These are phyloP conservation scores for Phytophthora sp. DNA, from an alignment of 352 stramenopile species.

Conservation along the genomic window DNA sequence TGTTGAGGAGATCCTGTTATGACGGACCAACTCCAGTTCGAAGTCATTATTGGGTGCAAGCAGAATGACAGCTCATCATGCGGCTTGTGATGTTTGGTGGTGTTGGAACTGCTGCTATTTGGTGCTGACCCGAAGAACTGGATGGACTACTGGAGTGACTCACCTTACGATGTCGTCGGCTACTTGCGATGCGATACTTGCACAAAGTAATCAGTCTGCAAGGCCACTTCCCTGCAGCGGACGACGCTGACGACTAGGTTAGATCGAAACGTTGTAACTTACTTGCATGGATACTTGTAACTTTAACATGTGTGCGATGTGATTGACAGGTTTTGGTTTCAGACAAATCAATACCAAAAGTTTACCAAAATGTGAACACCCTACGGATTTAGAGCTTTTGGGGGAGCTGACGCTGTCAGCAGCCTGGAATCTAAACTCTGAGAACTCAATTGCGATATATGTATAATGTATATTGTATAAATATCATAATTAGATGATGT, in stretches of 20 bases:
- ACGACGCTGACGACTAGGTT: neutral
- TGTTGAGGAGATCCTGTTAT: neutral
- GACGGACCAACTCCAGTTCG: conserved; percentile 4
- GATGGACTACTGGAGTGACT: conserved; percentile 10
- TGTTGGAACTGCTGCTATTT: conserved; percentile 17
- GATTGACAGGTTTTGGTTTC: neutral
- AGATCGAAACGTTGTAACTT: neutral
- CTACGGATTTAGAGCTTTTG: conserved; percentile 2
- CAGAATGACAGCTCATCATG: conserved; percentile 7
- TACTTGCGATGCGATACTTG: conserved; percentile 12
- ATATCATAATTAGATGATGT: neutral
- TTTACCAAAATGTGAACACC: neutral
- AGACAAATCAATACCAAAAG: too few relatives aligned
- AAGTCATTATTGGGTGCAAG: conserved; percentile 5
- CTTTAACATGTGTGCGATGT: neutral
- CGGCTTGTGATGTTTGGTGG: conserved; percentile 13
- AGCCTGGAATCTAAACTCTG: neutral
- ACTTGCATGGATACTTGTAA: neutral
- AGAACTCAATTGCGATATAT: neutral
- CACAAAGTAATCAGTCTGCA: conserved; percentile 9
- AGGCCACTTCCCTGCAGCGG: neutral
- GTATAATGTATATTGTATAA: too few relatives aligned
- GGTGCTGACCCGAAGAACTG: conserved; percentile 9
- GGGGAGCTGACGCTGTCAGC: neutral
- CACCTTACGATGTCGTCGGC: conserved; percentile 1